Evolutionary conservation across 139 green algal genomes (phyloP).

Genomic region (Yamagishiella unicocca): DNA sequence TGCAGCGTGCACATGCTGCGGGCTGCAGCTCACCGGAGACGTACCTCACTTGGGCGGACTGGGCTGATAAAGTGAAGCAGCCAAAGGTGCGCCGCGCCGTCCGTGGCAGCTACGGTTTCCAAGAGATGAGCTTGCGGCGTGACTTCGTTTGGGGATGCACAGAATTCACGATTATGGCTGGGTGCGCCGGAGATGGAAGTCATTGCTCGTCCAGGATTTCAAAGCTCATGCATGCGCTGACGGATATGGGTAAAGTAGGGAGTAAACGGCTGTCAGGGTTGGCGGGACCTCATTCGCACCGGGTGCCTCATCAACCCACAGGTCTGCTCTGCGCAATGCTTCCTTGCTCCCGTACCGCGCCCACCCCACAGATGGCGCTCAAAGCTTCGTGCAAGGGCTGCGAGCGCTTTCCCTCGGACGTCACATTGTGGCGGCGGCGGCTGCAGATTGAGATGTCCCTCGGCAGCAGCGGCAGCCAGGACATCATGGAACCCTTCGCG

Average conservation of each 20-base stretch:
- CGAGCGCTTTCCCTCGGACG: constrained; percentile 44
- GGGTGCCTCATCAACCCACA: too few species aligned
- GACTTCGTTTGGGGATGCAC: too few species aligned
- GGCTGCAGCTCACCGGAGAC: constrained; percentile 35
- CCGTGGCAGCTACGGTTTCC: too few species aligned
- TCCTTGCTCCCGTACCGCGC: background rate
- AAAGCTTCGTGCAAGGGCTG: constrained; percentile 50
- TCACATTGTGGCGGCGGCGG: constrained; percentile 54
- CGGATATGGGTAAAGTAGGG: too few species aligned
- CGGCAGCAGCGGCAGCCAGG: background rate
- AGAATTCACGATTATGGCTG: too few species aligned
- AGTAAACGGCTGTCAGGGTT: too few species aligned
- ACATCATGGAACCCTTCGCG: background rate
- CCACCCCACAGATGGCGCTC: constrained; percentile 46
- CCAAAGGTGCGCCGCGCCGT: constrained; percentile 44
- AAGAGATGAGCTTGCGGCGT: too few species aligned
- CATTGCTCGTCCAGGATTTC: too few species aligned
- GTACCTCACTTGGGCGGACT: constrained; percentile 55
- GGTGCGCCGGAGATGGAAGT: too few species aligned
- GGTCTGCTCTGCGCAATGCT: too few species aligned
- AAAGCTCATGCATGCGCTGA: too few species aligned
- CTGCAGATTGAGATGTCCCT: constrained; percentile 55
- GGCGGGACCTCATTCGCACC: too few species aligned
- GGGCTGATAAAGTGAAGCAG: constrained; percentile 54
- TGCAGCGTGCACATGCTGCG: constrained; percentile 20